Evolutionary conservation across 441 rosid genomes (phyloP).

Genomic region (Erysimum cheiri): DNA sequence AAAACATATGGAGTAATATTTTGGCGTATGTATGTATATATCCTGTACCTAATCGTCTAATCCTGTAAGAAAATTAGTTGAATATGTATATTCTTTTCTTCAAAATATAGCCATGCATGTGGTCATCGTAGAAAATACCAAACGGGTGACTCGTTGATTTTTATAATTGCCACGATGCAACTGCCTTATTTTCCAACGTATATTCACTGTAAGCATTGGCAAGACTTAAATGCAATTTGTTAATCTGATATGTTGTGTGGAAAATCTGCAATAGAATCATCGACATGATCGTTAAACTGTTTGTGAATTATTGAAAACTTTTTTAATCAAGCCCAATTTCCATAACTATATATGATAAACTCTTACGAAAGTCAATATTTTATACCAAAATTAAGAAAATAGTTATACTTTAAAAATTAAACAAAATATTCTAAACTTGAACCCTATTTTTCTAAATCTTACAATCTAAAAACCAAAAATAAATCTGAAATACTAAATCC

Average conservation of each 20-base stretch:
- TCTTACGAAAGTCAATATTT: no score
- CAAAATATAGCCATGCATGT: constrained; percentile 29
- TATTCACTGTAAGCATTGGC: constrained; percentile 5
- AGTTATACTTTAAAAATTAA: no score
- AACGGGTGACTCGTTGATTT: constrained; percentile 19
- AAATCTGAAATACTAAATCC: no score
- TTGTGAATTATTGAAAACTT: no score
- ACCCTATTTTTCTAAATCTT: no score
- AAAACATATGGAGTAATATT: no score
- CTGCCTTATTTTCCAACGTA: constrained; percentile 22
- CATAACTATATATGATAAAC: no score
- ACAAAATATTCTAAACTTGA: no score
- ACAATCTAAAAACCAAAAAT: no score
- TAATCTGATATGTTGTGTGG: not conserved
- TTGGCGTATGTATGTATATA: not conserved
- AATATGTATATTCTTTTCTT: not conserved
- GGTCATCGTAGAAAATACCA: constrained; percentile 17
- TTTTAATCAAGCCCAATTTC: no score
- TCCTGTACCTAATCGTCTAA: not conserved
- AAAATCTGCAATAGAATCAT: not conserved
- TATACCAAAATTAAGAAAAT: no score
- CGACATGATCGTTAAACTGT: no score
- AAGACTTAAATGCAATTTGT: not conserved
- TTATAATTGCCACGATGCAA: constrained; percentile 21
- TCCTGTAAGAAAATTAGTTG: not conserved